Evolutionary conservation across 192 early-diverging fungal species (phyloP).

Genomic region (Anaeromyces robustus): DNA sequence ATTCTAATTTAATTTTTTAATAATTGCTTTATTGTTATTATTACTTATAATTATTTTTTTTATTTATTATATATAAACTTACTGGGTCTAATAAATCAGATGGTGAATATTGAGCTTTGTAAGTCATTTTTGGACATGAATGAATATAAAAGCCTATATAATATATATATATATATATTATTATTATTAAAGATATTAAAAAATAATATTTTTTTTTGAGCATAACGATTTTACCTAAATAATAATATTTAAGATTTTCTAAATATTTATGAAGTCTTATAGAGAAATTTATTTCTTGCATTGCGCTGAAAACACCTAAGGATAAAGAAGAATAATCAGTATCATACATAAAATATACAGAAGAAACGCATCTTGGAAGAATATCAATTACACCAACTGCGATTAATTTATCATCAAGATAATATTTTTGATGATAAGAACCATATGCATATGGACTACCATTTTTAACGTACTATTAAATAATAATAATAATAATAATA

Average conservation of each 20-base stretch:
- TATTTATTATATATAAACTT: not conserved
- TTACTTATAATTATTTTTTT: too few relatives aligned
- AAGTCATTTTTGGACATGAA: constrained; percentile 79
- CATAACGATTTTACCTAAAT: constrained; percentile 51
- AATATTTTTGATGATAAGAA: constrained; percentile 85
- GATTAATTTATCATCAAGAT: constrained; percentile 58
- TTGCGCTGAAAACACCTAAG: constrained; percentile 71
- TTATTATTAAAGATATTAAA: too few relatives aligned
- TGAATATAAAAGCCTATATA: constrained; percentile 76
- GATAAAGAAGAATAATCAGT: constrained; percentile 58
- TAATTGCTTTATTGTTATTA: too few relatives aligned
- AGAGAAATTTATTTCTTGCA: constrained; percentile 63
- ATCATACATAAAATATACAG: constrained; percentile 93
- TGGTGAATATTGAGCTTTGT: constrained; percentile 79
- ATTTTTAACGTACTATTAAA: not conserved
- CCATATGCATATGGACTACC: constrained; percentile 23
- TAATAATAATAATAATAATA: constrained; percentile 5
- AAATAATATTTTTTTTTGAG: too few relatives aligned
- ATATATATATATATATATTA: not conserved
- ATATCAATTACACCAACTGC: constrained; percentile 91
- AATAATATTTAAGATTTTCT: constrained; percentile 57
- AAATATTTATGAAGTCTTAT: constrained; percentile 23
- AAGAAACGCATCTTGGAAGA: constrained; percentile 70
- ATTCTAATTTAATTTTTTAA: too few relatives aligned
- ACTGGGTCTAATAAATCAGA: constrained; percentile 65